phyloP scores from a whole-genome alignment of 805 yeast genomes.

The Candida sithepensis region DNA sequence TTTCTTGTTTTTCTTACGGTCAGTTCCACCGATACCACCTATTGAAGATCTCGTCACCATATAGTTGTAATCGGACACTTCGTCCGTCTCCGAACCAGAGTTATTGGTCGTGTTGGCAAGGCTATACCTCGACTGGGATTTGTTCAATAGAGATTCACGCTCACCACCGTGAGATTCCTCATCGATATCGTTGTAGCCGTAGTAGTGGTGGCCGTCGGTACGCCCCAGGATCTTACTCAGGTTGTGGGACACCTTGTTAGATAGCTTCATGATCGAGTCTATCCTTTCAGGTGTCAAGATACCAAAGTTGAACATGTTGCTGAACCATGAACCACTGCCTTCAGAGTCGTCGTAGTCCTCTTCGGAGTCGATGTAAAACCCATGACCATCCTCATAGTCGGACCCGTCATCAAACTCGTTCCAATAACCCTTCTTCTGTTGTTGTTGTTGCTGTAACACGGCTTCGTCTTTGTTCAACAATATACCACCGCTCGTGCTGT shows the following conservation, averaged over 20 bases:
- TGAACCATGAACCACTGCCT: constrained; percentile 15
- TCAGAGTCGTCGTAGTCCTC: constrained; percentile 11
- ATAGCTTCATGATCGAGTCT: constrained; percentile 20
- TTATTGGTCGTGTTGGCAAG: neutral
- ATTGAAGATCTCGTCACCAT: neutral
- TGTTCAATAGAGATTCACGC: constrained; percentile 7
- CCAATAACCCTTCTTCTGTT: constrained; percentile 45
- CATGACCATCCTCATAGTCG: constrained; percentile 40
- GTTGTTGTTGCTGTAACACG: neutral
- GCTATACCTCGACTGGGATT: neutral
- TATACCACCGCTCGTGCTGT: constrained; percentile 21
- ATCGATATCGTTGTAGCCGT: too few relatives aligned
- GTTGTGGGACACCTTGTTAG: constrained; percentile 17
- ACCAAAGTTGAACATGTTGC: constrained; percentile 14
- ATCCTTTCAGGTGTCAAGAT: constrained; percentile 21
- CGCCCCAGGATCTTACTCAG: neutral
- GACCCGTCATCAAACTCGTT: constrained; percentile 65
- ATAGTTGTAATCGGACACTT: constrained; percentile 9
- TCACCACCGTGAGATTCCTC: neutral
- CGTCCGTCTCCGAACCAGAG: constrained; percentile 15
- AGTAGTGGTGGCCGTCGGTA: too few relatives aligned
- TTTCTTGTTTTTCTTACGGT: too few relatives aligned
- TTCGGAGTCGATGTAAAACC: constrained; percentile 35
- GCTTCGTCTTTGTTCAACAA: constrained; percentile 29
- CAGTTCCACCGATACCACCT: neutral